Evolutionary conservation across 2,329 filamentous ascomycete genomes (phyloP), one percentile per base, ranked within the genome.

Genomic region (Arthrinium phaeospermum): DNA sequence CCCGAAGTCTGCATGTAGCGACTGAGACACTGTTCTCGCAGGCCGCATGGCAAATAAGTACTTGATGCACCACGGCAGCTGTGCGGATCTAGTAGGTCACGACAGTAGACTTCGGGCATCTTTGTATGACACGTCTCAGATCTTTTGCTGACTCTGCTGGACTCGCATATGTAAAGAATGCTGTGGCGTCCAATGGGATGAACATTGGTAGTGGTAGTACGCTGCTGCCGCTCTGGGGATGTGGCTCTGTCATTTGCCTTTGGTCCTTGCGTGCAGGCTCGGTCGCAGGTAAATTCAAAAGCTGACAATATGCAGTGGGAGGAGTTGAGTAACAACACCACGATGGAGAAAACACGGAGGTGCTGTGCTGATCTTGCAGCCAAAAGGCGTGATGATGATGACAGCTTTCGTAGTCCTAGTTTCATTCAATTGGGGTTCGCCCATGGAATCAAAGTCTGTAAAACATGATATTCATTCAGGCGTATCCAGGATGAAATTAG

Each of bases 61-160:
- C 19, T 34, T 61, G 53, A 22, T 34, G 53, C 53, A 61, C 10
- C 53, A 61, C 53, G 30, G 53, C 53, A 37, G 53, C 27, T 30
- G 53, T 34, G 27, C 30, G 53, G 70, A 75, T 76, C 72, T 72
- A 71, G 69, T 72, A 74, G 72, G 41, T 67, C 73, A 69, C 70
- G 46, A 71, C 68, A 70, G 67, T 47, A 70, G 70, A 73, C 73
- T 70, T 74, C 74, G 73, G 73, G 45, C 71, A 73, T 74, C 69
- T 74, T 7, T 72, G 72, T 75, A 69, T 69, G 69, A 75, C 73
- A 71, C 71, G 72, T 64, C 67, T 72, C 49, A 47, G 45, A 69
- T 61, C 27, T n/a, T 64, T 64, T 13, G 34, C 14, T 61, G 37
- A 34, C 53, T 61, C 27, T 61, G 16, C 30, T 61, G 30, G 6